Percentiles rank a stretch among this genome's conserved stretches.
Conservation (phyloP, 495 filamentous ascomycete species). For the Choiromyces venosus region DNA sequence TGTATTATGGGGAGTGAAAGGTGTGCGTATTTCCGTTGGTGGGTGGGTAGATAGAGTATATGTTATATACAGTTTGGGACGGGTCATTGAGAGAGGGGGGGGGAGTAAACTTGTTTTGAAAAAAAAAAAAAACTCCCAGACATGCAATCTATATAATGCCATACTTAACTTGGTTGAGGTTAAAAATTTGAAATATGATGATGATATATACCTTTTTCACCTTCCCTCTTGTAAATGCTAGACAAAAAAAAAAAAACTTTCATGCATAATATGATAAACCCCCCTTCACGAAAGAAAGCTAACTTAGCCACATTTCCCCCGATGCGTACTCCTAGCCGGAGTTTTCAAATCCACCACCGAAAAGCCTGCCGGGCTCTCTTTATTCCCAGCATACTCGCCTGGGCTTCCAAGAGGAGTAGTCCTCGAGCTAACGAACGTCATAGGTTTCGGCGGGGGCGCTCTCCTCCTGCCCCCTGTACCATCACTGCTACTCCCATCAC, state of each 20-base stretch:
- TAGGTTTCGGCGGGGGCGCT: slow-evolving; percentile 18
- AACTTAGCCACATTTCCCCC: not conserved
- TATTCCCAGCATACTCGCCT: not conserved
- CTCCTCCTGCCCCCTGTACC: slow-evolving; percentile 14
- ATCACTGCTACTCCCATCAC: not conserved
- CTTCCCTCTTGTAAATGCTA: too few relatives aligned
- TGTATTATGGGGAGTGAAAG: not conserved
- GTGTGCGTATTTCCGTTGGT: not conserved
- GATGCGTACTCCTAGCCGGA: slow-evolving; percentile 1
- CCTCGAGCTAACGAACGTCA: slow-evolving; percentile 25
- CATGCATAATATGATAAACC: not conserved
- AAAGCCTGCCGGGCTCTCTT: slow-evolving; percentile 14
- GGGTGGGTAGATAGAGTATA: not conserved
- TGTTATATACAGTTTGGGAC: not conserved
- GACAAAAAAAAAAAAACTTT: slow-evolving; percentile 8
- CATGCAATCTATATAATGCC: too few relatives aligned
- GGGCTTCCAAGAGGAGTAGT: slow-evolving; percentile 10
- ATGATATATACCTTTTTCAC: not conserved
- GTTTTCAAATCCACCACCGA: slow-evolving; percentile 24
- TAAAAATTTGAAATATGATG: too few relatives aligned
- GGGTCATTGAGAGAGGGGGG: not conserved
- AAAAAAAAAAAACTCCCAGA: not conserved
- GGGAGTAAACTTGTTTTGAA: too few relatives aligned
- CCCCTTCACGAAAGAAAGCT: not conserved
- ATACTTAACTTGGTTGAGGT: too few relatives aligned